phyloP scores from a whole-genome alignment of 2,329 filamentous ascomycete genomes.

The Shiraia bambusicola region DNA sequence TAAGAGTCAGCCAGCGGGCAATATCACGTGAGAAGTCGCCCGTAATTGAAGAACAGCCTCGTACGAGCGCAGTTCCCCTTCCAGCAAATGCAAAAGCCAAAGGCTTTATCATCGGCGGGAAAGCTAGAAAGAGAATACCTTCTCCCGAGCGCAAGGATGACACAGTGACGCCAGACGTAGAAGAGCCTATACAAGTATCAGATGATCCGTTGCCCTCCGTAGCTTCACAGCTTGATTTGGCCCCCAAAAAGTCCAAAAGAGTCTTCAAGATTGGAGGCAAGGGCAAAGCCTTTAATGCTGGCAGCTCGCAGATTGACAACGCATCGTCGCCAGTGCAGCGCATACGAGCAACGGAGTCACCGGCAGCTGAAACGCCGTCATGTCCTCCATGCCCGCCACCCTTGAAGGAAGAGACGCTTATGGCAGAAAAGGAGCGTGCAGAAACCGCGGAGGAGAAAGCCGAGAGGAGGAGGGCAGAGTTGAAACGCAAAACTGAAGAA shows the following conservation, averaged over 20 bases:
- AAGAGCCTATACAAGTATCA: neutral
- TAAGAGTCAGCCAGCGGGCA: neutral
- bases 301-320: conserved; percentile 2
- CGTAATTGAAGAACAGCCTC: conserved; percentile 4
- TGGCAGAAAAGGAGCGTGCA: conserved; percentile 22
- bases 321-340: conserved; percentile 7
- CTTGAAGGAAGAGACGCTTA: conserved; percentile 11
- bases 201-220: conserved; percentile 7
- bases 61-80: conserved; percentile 3
- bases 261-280: conserved; percentile 40
- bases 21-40: conserved; percentile 5
- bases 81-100: conserved; percentile 18
- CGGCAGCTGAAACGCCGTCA: conserved; percentile 9
- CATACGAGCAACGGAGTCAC: conserved; percentile 8
- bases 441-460: conserved; percentile 55
- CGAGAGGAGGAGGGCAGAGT: conserved; percentile 56
- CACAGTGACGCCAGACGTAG: neutral
- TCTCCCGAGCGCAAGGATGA: neutral
- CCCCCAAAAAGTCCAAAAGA: conserved; percentile 18
- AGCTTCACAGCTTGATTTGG: conserved; percentile 1
- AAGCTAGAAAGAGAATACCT: conserved; percentile 12
- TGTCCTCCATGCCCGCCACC: conserved; percentile 5
- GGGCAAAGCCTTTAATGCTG: conserved; percentile 12
- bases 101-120: conserved; percentile 36
- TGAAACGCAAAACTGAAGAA: conserved; percentile 58